Percentiles rank a stretch among this genome's conserved stretches.
Evolutionary conservation across 768 basidiomycete species (phyloP).

Genomic region (Boletus subcaerulescens): DNA sequence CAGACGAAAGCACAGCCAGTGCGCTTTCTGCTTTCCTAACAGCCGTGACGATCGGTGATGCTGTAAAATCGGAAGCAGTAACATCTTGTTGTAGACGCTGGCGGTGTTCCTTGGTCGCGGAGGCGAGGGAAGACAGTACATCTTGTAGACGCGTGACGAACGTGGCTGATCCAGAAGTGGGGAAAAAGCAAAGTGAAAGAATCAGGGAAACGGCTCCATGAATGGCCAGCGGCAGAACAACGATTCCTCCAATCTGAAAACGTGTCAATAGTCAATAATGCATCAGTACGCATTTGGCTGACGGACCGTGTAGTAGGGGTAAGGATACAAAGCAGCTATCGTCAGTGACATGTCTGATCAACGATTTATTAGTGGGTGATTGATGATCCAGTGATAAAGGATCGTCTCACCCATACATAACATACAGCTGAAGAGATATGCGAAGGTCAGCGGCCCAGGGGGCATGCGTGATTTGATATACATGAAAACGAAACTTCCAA

Average conservation of each 20-base stretch:
- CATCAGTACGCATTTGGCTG: background rate
- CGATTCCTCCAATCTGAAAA: slow-evolving; percentile 43
- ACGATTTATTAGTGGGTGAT: background rate
- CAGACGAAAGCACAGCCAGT: slow-evolving; percentile 49
- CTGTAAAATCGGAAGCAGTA: slow-evolving; percentile 35
- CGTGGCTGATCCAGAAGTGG: slow-evolving; percentile 55
- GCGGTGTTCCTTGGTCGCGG: slow-evolving; percentile 45
- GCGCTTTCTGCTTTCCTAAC: slow-evolving; percentile 43
- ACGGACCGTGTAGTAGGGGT: slow-evolving; percentile 53
- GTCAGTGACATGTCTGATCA: slow-evolving; percentile 54
- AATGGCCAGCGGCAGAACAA: slow-evolving; percentile 56
- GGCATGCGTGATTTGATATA: slow-evolving; percentile 58
- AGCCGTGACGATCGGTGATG: slow-evolving; percentile 31
- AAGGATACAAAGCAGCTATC: slow-evolving; percentile 60
- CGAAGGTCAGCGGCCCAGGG: slow-evolving; percentile 61
- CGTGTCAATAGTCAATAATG: background rate
- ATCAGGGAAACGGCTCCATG: slow-evolving; percentile 57
- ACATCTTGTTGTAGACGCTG: slow-evolving; percentile 40
- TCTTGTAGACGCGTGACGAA: slow-evolving; percentile 50
- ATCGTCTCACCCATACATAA: slow-evolving; percentile 43
- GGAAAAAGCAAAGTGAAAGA: slow-evolving; percentile 55
- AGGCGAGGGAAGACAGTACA: slow-evolving; percentile 47
- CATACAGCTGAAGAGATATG: slow-evolving; percentile 57
- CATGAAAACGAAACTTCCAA: slow-evolving; percentile 54
- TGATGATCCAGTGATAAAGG: background rate